Base-by-base conservation (phyloP, 2,329 filamentous ascomycete genomes). In the Fusarium sp. region DNA sequence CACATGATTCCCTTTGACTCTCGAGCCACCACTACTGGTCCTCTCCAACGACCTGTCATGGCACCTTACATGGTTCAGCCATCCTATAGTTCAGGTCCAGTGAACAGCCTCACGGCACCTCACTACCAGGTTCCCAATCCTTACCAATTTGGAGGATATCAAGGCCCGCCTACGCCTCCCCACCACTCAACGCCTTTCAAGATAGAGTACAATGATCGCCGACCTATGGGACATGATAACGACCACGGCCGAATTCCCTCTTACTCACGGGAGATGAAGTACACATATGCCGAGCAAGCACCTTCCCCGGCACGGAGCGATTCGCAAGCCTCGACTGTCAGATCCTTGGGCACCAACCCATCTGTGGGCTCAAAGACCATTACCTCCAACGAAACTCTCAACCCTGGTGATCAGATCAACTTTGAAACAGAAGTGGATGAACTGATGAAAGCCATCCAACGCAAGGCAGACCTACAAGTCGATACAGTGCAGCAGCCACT, bases 361-460 rank as follows among this genome's bases (percentile, higher is more conserved):
- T 71, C 72, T 24, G 69, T 76, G n/a, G 74, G 74, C 73, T 78
- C 83, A 36, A 85, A 85, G 78, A 83, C 80, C 16, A 83, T 85
- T 65, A 82, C 80, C 8, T 81, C 81, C 72, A 88, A 86, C 80
- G 83, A 83, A 72, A 82, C 85, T 15, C 82, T 86, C 35, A 80
- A 85, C 65, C 82, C 85, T 65, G 81, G 84, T 3, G 81, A 86
- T 30, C 85, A 88, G n/a, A 83, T 90, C 42, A 87, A 89, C 68
- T 95, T 95, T 79, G 88, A 89, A n/a, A 97, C 95, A 0, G 90
- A 94, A 66, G 91, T 98, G 41, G 95, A 98, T 79, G 91, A 91
- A 45, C 84, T 98, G 45, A 97, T 98, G 94, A 94, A 92, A 81
- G 90, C 92, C 2, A 95, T 98, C 50, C 95, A 97, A 80, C 85